These are phyloP conservation scores for Aristolochia fimbriata DNA, from an alignment of 164 flowering plant species.

Conservation along the genomic window DNA sequence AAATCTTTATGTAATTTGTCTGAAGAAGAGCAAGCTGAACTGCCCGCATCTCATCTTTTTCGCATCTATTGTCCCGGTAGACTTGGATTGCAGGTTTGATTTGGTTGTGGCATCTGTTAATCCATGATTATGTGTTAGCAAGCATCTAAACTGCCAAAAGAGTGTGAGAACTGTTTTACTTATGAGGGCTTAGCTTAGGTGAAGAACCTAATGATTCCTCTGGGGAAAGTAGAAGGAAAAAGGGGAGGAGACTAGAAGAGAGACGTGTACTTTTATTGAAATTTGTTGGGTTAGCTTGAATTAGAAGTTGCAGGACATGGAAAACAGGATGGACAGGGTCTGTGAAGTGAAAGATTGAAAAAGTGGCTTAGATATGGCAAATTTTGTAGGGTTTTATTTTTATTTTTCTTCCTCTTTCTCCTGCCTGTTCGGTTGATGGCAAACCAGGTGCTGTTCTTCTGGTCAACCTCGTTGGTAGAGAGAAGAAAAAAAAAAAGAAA, in stretches of 20 bases:
- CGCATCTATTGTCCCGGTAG: too few species aligned
- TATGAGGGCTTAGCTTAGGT: background rate
- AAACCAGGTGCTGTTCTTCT: constrained; percentile 18
- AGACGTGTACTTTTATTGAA: constrained; percentile 11
- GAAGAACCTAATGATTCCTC: constrained; percentile 1
- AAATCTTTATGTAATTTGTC: too few species aligned
- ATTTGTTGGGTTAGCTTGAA: constrained; percentile 10
- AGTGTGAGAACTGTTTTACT: too few species aligned
- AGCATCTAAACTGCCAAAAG: too few species aligned
- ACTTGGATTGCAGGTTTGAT: too few species aligned
- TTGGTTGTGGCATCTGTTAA: too few species aligned
- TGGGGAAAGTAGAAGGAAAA: constrained; percentile 10
- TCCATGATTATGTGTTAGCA: too few species aligned
- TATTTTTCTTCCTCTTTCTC: background rate
- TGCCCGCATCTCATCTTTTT: too few species aligned
- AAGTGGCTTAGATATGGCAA: background rate
- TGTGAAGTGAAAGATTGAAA: constrained; percentile 4
- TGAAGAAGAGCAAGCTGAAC: too few species aligned
- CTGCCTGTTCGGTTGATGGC: constrained; percentile 25
- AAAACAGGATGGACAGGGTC: constrained; percentile 7
- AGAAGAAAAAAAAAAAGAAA: constrained; percentile 1
- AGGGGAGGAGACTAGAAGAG: constrained; percentile 7
- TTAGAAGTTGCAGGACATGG: constrained; percentile 10
- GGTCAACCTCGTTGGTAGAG: constrained; percentile 30
- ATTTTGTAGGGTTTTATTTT: constrained; percentile 7